These are phyloP conservation scores for Brassica nigra DNA, from an alignment of 345 rosid genomes.

Conservation along the genomic window DNA sequence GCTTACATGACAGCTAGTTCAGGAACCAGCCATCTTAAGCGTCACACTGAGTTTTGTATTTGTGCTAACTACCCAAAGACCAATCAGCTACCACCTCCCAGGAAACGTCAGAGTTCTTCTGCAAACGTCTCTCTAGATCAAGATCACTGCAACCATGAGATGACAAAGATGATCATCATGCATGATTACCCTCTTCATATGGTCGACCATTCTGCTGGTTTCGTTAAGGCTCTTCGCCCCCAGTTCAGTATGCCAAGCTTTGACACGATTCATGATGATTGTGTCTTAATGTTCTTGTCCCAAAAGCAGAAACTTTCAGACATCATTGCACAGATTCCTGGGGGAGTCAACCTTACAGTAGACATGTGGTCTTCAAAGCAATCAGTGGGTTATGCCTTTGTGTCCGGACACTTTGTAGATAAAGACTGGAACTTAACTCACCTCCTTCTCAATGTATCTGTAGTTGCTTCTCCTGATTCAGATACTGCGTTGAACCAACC, in stretches of 20 bases:
- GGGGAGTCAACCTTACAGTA: conserved; percentile 66
- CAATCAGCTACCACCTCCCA: conserved; percentile 38
- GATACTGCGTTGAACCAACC: conserved; percentile 55
- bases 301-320: not conserved
- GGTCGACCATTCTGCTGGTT: not conserved
- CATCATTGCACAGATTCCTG: conserved; percentile 45
- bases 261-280: not conserved
- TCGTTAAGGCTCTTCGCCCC: not conserved
- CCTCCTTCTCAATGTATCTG: conserved; percentile 63
- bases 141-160: not conserved
- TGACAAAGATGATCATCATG: not conserved
- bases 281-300: not conserved
- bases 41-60: conserved; percentile 77
- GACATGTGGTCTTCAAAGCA: conserved; percentile 75
- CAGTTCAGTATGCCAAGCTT: not conserved
- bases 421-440: conserved; percentile 66
- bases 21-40: conserved; percentile 94
- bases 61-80: conserved; percentile 7
- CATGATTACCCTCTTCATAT: not conserved
- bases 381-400: conserved; percentile 63
- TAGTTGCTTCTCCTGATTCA: conserved; percentile 74
- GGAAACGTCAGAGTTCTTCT: conserved; percentile 52
- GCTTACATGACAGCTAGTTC: conserved; percentile 72
- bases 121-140: conserved; percentile 6
- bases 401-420: conserved; percentile 76